These are phyloP conservation scores for Penicillium rolfsii DNA, from an alignment of 2,329 filamentous ascomycete species.

Conservation along the genomic window DNA sequence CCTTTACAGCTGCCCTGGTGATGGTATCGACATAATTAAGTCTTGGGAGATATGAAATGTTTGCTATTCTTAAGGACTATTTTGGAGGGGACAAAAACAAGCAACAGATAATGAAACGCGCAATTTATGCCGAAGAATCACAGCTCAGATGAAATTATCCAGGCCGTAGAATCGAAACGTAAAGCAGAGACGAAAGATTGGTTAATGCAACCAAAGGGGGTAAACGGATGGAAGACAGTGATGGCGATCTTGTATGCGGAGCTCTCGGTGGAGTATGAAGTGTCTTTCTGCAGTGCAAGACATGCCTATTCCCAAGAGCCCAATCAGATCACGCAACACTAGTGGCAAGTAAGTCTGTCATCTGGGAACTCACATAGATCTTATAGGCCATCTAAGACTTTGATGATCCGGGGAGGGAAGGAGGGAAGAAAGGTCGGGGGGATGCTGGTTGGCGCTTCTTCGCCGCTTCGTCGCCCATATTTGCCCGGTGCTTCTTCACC, in stretches of 20 bases:
- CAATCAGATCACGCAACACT: background rate
- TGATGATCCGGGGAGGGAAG: background rate
- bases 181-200: background rate
- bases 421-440: background rate
- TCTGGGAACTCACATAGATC: background rate
- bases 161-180: background rate
- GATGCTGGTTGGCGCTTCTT: background rate
- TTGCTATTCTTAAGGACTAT: background rate
- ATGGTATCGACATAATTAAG: background rate
- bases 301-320: background rate
- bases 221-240: background rate
- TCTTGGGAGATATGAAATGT: background rate
- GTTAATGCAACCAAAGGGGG: background rate
- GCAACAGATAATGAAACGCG: background rate
- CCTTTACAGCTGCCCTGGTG: constrained; percentile 71
- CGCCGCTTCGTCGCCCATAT: background rate
- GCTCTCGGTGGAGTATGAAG: background rate
- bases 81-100: too few relatives aligned
- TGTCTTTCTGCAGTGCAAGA: background rate
- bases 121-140: background rate
- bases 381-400: background rate
- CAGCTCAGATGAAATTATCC: background rate
- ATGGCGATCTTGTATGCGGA: background rate
- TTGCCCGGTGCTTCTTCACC: constrained; percentile 6
- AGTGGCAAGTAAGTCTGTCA: background rate